phyloP scores from a whole-genome alignment of 2,329 filamentous ascomycete species.

The Sporothrix humicola region DNA sequence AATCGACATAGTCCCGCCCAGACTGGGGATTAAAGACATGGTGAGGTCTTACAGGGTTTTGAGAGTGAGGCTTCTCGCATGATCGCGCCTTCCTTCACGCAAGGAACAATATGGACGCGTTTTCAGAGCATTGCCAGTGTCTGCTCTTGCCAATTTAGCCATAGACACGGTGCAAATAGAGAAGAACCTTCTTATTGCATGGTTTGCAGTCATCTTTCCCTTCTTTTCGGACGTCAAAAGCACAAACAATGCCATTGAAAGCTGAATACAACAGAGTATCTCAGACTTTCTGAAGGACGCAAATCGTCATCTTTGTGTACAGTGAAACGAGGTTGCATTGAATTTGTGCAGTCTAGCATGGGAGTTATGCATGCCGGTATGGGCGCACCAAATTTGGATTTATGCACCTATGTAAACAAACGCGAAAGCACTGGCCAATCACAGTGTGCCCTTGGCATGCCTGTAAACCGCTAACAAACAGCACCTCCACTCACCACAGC shows the following conservation, averaged over 20 bases:
- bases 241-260: no score
- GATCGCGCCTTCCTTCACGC: neutral
- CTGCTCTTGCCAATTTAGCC: neutral
- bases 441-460: neutral
- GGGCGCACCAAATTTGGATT: neutral
- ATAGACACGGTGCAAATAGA: neutral
- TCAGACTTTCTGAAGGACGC: neutral
- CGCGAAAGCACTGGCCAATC: constrained; percentile 36
- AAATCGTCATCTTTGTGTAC: neutral
- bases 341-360: neutral
- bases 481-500: neutral
- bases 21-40: neutral
- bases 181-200: neutral
- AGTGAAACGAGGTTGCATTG: neutral
- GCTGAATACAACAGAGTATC: neutral
- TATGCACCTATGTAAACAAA: constrained; percentile 38
- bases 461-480: neutral
- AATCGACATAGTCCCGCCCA: no score
- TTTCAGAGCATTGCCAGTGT: neutral
- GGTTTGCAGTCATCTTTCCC: no score
- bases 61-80: neutral
- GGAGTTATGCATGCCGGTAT: constrained; percentile 17
- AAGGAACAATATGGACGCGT: neutral
- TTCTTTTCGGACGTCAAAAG: no score
- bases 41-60: neutral